Evolutionary conservation across 345 rosid species (phyloP).

Genomic region (Euphorbia pulcherrima): DNA sequence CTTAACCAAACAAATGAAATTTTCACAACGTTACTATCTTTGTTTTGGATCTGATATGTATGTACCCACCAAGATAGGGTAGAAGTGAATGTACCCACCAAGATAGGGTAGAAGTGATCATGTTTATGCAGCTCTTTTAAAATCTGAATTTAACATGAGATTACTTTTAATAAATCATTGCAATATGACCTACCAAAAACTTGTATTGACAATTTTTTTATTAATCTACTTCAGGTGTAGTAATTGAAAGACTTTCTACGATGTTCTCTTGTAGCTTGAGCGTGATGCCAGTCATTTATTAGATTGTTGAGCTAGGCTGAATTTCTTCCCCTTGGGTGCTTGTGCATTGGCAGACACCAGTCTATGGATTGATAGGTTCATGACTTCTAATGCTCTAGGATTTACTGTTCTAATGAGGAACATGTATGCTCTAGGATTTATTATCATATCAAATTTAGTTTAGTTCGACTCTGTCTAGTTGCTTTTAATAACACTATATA

Average conservation of each 20-base stretch:
- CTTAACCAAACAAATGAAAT: too few relatives aligned
- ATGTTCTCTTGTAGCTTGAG: slow-evolving; percentile 64
- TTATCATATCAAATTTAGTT: too few relatives aligned
- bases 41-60: too few relatives aligned
- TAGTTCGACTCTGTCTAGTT: too few relatives aligned
- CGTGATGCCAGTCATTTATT: slow-evolving; percentile 81
- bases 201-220: too few relatives aligned
- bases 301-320: slow-evolving; percentile 75
- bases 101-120: too few relatives aligned
- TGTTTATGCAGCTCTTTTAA: background rate
- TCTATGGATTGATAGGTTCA: slow-evolving; percentile 79
- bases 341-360: slow-evolving; percentile 98
- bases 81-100: too few relatives aligned
- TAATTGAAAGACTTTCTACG: background rate
- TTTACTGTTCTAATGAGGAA: slow-evolving; percentile 86
- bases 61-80: too few relatives aligned
- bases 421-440: too few relatives aligned
- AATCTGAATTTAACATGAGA: background rate
- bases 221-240: background rate
- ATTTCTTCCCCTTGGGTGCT: slow-evolving; percentile 85
- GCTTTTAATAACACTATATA: too few relatives aligned
- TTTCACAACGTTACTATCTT: too few relatives aligned
- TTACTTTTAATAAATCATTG: background rate
- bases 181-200: too few relatives aligned
- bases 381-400: slow-evolving; percentile 71